These are phyloP conservation scores for Cenchrus fungigraminus DNA, from an alignment of 176 grass and related monocot species.

Conservation along the genomic window DNA sequence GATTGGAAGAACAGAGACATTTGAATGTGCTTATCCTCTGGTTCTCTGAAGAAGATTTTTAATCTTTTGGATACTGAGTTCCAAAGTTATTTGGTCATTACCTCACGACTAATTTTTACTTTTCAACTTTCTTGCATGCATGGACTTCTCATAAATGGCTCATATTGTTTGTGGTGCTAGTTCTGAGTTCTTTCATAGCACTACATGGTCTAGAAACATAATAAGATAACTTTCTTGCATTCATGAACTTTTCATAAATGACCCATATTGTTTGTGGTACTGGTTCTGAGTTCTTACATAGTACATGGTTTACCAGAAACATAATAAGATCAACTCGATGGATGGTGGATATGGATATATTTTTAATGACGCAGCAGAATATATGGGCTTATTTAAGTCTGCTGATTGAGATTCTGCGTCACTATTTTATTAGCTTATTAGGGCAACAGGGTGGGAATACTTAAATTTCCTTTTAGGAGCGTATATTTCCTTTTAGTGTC, in stretches of 20 bases:
- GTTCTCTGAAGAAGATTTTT: not conserved
- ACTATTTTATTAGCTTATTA: slow-evolving; percentile 5
- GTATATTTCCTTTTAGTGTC: slow-evolving; percentile 7
- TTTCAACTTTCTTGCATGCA: not conserved
- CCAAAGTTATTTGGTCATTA: not conserved
- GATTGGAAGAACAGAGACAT: not conserved
- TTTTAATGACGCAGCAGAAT: not conserved
- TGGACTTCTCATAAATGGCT: not conserved
- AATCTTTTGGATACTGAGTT: slow-evolving; percentile 20
- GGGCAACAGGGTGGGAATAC: not conserved
- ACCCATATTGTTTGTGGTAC: not conserved
- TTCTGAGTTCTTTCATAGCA: slow-evolving; percentile 8
- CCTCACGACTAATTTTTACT: not conserved
- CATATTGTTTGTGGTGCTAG: not conserved
- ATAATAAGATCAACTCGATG: not conserved
- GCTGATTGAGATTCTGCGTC: not conserved
- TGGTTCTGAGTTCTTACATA: slow-evolving; percentile 13
- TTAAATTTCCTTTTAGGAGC: not conserved
- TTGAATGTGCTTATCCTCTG: not conserved
- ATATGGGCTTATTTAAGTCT: not conserved
- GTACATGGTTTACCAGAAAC: not conserved
- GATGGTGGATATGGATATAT: not conserved
- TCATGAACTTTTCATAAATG: not conserved
- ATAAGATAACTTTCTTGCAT: not conserved
- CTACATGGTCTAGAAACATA: not conserved